phyloP scores from a whole-genome alignment of 257 asterid genomes.

The Nyctanthes arbortristis region DNA sequence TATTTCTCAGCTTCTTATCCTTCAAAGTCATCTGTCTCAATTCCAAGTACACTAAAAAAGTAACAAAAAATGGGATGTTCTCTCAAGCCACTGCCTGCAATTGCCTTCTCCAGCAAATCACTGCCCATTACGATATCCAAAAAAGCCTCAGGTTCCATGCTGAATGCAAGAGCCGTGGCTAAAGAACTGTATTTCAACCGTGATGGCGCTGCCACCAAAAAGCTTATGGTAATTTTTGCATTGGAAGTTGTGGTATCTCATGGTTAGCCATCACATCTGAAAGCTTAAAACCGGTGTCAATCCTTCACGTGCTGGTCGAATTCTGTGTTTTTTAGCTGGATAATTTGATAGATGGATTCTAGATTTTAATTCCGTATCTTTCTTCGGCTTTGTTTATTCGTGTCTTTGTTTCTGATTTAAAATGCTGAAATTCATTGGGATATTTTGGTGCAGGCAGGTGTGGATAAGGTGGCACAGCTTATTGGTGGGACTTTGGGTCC shows the following conservation, averaged over 20 bases:
- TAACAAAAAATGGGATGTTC: conserved; percentile 52
- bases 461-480: conserved; percentile 71
- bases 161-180: conserved; percentile 60
- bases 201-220: conserved; percentile 76
- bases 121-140: conserved; percentile 27
- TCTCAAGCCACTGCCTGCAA: conserved; percentile 50
- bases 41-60: not conserved
- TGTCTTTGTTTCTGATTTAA: not conserved
- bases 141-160: conserved; percentile 35
- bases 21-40: not conserved
- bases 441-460: conserved; percentile 63
- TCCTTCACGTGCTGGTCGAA: too few relatives aligned
- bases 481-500: conserved; percentile 92
- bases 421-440: not conserved
- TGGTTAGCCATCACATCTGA: not conserved
- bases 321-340: too few relatives aligned
- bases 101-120: conserved; percentile 41
- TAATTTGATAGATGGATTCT: too few relatives aligned
- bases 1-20: not conserved
- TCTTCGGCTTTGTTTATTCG: not conserved
- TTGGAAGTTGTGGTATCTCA: not conserved
- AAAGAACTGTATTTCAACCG: conserved; percentile 80
- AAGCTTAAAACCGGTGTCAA: too few relatives aligned
- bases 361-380: too few relatives aligned
- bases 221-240: conserved; percentile 55